Evolutionary conservation across 768 basidiomycete species (phyloP), one percentile per base, ranked within the genome.

Genomic region (Inosperma sp.): DNA sequence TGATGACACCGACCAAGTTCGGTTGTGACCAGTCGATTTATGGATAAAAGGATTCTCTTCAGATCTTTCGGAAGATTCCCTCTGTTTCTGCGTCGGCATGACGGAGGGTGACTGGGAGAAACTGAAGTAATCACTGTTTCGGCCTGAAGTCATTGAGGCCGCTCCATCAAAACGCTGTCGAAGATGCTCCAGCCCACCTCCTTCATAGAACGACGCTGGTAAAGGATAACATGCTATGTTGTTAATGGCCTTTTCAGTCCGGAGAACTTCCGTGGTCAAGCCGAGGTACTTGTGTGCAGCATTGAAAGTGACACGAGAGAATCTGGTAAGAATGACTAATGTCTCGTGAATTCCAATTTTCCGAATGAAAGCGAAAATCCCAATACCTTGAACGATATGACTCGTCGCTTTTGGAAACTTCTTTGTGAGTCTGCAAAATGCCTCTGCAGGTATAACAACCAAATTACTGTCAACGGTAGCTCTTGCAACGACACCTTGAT

Each of bases 401-500:
- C 94, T 93, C 30, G 93, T 90, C 3, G 96, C 93, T 61, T 98
- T 98, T 0, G 96, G 96, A 59, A 88, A 96, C 64, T 95, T 93
- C 69, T 94, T 91, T 3, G 95, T 97, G 33, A 99, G 72, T 43
- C 93, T 77, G 49, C 87, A 77, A 70, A 99, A 99, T 4, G 95
- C 96, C 65, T 97, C 93, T 2, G 96, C 95, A 21, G 96, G 96
- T 49, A 99, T 98, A 8, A 99, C 95, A n/a, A 95, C 96, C 16
- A 99, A 72, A 2, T 96, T 98, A 4, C 89, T 89, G 60, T 99
- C 96, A 48, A 90, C 88, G 4, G 86, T 86, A 6, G 96, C 96
- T 30, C 95, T 78, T n/a, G 93, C 94, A 17, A 98, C 83, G 4
- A 88, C 83, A 4, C 88, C 88, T 59, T 83, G 79, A 59, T 81